Conservation (phyloP, 2,329 filamentous ascomycete species). For the Clathrospora elynae region DNA sequence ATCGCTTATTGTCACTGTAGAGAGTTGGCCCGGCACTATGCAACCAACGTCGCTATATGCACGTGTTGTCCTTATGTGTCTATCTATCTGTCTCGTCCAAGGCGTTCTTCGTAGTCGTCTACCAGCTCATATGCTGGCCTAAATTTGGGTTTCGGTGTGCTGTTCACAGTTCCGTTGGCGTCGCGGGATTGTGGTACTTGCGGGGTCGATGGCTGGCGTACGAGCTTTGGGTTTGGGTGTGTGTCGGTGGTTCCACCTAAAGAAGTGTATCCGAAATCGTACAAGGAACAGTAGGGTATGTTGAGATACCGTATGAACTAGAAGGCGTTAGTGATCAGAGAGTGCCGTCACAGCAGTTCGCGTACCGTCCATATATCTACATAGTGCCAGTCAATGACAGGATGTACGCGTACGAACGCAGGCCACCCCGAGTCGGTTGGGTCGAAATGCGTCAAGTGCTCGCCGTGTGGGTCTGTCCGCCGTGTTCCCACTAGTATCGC, state of each 20-base stretch:
- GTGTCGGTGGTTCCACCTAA: slow-evolving; percentile 91
- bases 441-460: slow-evolving; percentile 78
- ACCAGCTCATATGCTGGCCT: slow-evolving; percentile 49
- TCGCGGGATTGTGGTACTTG: slow-evolving; percentile 19
- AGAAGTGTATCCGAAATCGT: slow-evolving; percentile 88
- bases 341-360: slow-evolving; percentile 16
- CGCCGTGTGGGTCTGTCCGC: slow-evolving; percentile 89
- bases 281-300: slow-evolving; percentile 84
- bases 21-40: too few species aligned
- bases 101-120: slow-evolving; percentile 49
- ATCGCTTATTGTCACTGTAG: too few species aligned
- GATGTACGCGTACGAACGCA: slow-evolving; percentile 87
- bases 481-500: slow-evolving; percentile 88
- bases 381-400: slow-evolving; percentile 97
- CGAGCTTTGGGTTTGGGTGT: slow-evolving; percentile 75
- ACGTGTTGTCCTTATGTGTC: slow-evolving; percentile 8
- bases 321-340: slow-evolving; percentile 4
- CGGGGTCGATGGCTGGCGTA: slow-evolving; percentile 30
- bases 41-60: too few species aligned
- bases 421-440: slow-evolving; percentile 90
- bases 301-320: slow-evolving; percentile 79
- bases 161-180: slow-evolving; percentile 22
- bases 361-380: slow-evolving; percentile 90
- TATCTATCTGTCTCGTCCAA: slow-evolving; percentile 48
- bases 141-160: slow-evolving; percentile 34